Evolutionary conservation across 805 yeast genomes (phyloP), one percentile per base, ranked within the genome.

Genomic region (Yamadazyma ubonensis): DNA sequence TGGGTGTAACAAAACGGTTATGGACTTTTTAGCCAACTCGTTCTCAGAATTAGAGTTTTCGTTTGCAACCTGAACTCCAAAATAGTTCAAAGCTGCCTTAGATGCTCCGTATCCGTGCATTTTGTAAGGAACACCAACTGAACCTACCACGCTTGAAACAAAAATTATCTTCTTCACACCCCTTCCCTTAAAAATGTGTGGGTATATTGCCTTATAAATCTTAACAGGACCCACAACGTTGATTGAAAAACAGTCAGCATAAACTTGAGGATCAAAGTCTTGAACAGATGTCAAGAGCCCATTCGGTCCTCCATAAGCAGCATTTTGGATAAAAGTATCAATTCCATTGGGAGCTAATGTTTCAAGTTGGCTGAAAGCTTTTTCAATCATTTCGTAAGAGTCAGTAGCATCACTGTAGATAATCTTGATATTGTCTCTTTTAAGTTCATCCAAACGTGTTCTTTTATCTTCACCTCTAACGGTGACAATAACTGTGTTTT

Each of bases 401-500:
- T 28, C 31, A 9, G 31, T 14, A 15, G 40, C 27, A 22, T 46
- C 50, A 16, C 40, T 7, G 20, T 21, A 29, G 10, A 46, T 17
- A 11, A 43, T 10, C 19, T 43, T 43, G 15, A 43, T 12, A 27
- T 46, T 46, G 21, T 22, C 19, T 9, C 27, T 23, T 6, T 36
- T 33, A 11, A 29, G 29, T 4, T n/a, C 30, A 14, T 27, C 27
- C 14, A 43, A 21, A n/a, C n/a, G 11, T 19, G 34, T 26, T 5
- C 26, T 15, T 10, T 19, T 20, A 51, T 54, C 41, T 54, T 52
- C 36, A 47, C 58, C 20, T 67, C 73, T 27, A 54, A 59, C 46
- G 54, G 73, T 44, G 71, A 70, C 49, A 62, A 70, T 36, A 65
- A 73, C 51, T 57, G 65, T 29, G 55, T 55, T 34, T 50, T 53